Evolutionary conservation across 2,329 filamentous ascomycete genomes (phyloP).

Genomic region (Didymella keratinophila): DNA sequence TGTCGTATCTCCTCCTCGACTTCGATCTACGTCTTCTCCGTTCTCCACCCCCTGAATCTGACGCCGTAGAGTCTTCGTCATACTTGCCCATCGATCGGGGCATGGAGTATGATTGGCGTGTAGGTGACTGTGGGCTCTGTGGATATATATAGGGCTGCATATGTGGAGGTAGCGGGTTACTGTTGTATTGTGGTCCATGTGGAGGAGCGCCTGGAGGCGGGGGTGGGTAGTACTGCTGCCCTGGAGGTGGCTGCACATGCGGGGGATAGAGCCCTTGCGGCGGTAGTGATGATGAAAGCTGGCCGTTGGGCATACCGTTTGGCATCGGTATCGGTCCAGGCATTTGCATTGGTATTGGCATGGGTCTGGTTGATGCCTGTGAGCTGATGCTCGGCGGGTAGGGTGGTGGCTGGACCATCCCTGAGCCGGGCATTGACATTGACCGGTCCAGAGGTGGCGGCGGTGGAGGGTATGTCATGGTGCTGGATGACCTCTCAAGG

Average conservation of each 20-base stretch:
- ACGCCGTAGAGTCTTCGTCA: slow-evolving; percentile 31
- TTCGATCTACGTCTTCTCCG: slow-evolving; percentile 27
- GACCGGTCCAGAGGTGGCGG: slow-evolving; percentile 40
- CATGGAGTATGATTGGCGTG: slow-evolving; percentile 25
- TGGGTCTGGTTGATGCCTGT: slow-evolving; percentile 27
- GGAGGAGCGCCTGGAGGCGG: slow-evolving; percentile 8
- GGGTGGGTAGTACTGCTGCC: slow-evolving; percentile 12
- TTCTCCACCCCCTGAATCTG: slow-evolving; percentile 36
- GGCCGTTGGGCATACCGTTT: slow-evolving; percentile 5
- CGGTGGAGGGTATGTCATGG: slow-evolving; percentile 25
- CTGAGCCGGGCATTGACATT: slow-evolving; percentile 34
- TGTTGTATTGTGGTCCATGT: slow-evolving; percentile 5
- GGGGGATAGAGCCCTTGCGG: slow-evolving; percentile 16
- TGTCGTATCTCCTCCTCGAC: slow-evolving; percentile 20
- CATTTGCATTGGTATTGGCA: slow-evolving; percentile 20
- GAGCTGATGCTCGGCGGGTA: slow-evolving; percentile 21
- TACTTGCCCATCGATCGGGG: slow-evolving; percentile 17
- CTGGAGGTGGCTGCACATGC: slow-evolving; percentile 1
- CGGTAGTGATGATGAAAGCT: slow-evolving; percentile 19
- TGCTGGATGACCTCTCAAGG: slow-evolving; percentile 33
- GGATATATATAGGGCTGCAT: slow-evolving; percentile 17
- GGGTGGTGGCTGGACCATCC: slow-evolving; percentile 20
- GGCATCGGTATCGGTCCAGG: slow-evolving; percentile 7
- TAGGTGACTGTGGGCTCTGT: slow-evolving; percentile 26
- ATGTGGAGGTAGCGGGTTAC: slow-evolving; percentile 12